These are phyloP conservation scores for Macrotyloma uniflorum DNA, from an alignment of 306 rosid genomes.

Conservation along the genomic window DNA sequence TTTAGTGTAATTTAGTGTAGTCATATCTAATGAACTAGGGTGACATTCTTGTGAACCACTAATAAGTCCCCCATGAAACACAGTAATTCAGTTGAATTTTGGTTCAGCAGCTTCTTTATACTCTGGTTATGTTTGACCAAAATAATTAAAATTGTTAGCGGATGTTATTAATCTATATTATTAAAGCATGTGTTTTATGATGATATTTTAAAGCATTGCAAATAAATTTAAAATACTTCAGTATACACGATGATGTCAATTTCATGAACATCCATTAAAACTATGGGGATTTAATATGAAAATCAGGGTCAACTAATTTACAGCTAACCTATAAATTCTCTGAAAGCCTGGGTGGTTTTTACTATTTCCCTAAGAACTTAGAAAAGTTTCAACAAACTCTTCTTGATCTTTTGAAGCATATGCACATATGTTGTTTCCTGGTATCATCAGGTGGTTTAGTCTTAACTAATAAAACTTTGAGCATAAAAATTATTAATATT, in stretches of 20 bases:
- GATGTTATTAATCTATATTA: too few relatives aligned
- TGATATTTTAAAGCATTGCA: background rate
- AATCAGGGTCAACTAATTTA: background rate
- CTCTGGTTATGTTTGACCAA: too few relatives aligned
- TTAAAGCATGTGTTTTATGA: too few relatives aligned
- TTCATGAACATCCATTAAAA: background rate
- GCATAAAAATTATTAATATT: background rate
- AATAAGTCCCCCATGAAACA: slow-evolving; percentile 1
- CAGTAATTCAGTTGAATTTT: background rate
- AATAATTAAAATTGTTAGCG: too few relatives aligned
- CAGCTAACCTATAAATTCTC: background rate
- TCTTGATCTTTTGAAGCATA: background rate
- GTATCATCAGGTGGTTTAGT: background rate
- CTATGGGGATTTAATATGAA: background rate
- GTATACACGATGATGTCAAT: slow-evolving; percentile 1
- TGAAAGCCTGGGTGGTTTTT: background rate
- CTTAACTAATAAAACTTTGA: background rate
- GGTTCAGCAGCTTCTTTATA: background rate
- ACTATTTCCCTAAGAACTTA: slow-evolving; percentile 1
- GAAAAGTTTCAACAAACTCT: slow-evolving; percentile 22
- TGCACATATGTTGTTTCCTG: background rate
- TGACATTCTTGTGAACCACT: slow-evolving; percentile 19
- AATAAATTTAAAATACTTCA: background rate
- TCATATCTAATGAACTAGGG: slow-evolving; percentile 19
- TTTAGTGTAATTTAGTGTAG: slow-evolving; percentile 11